A percentile compares a stretch with the other conserved stretches of the same genome.
These are phyloP conservation scores for Neocatenulostroma microsporum DNA, from an alignment of 2,329 filamentous ascomycete species.

Conservation along the genomic window DNA sequence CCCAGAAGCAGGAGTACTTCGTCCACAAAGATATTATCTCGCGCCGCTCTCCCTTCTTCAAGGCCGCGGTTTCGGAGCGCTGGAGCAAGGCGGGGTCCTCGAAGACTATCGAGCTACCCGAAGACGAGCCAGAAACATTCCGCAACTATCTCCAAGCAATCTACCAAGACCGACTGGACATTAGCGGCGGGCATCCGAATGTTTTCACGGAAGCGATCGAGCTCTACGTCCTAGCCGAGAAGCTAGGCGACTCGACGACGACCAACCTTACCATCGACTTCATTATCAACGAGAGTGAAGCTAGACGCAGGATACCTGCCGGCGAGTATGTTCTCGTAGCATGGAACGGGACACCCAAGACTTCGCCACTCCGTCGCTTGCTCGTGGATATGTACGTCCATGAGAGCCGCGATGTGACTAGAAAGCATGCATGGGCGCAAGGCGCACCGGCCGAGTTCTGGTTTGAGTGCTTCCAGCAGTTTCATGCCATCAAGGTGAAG, in stretches of 20 bases:
- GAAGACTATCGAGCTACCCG: conserved; percentile 8
- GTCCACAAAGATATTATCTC: conserved; percentile 10
- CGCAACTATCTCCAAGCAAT: conserved; percentile 8
- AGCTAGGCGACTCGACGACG: conserved; percentile 1
- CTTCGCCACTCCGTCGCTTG: not conserved
- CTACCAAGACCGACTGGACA: not conserved
- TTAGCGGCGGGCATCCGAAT: not conserved
- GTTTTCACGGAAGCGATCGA: conserved; percentile 2
- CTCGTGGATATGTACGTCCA: not conserved
- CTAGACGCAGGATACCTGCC: too few species aligned
- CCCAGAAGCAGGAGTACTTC: conserved; percentile 3
- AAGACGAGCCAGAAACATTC: conserved; percentile 9
- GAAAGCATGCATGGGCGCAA: too few species aligned
- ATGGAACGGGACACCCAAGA: not conserved
- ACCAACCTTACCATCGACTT: conserved; percentile 5
- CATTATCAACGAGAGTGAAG: not conserved
- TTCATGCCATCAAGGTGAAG: too few species aligned
- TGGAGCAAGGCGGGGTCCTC: too few species aligned
- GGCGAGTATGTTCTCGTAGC: not conserved
- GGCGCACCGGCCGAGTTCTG: too few species aligned
- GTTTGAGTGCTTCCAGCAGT: too few species aligned
- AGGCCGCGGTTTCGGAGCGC: conserved; percentile 3
- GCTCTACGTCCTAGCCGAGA: conserved; percentile 8
- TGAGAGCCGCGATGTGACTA: not conserved
- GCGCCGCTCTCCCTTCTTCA: conserved; percentile 9